A percentile compares a stretch with the other conserved stretches of the same genome.
phyloP scores from a whole-genome alignment of 257 asterid species.

The Ocimum tenuiflorum region DNA sequence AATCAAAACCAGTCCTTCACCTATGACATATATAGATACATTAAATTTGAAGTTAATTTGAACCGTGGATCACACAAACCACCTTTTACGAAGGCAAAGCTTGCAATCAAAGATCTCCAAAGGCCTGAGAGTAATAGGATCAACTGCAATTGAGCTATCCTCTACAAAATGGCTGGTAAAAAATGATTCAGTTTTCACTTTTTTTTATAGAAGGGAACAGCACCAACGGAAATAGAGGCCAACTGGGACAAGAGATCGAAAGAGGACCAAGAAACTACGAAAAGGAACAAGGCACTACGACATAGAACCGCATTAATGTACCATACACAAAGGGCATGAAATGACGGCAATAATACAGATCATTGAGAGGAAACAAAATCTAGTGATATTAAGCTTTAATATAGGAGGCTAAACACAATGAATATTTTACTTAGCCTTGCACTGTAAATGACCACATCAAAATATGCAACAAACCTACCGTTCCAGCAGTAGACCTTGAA shows the following conservation, averaged over 20 bases:
- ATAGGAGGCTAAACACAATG: not conserved
- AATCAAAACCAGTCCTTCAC: not conserved
- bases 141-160: conserved; percentile 57
- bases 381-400: not conserved
- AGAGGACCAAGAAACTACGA: conserved; percentile 3
- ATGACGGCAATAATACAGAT: not conserved
- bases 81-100: conserved; percentile 49
- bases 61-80: conserved; percentile 40
- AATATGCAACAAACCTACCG: conserved; percentile 47
- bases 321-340: not conserved
- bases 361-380: not conserved
- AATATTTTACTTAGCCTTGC: not conserved
- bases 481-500: conserved; percentile 95
- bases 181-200: conserved; percentile 26
- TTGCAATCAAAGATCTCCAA: conserved; percentile 58
- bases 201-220: conserved; percentile 23
- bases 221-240: conserved; percentile 14
- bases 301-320: not conserved
- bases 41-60: conserved; percentile 22
- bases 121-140: conserved; percentile 50
- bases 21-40: conserved; percentile 17
- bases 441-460: not conserved
- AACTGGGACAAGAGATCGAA: conserved; percentile 1
- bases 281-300: conserved; percentile 11
- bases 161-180: conserved; percentile 52